Base-by-base conservation (phyloP, 805 yeast species). In the Pichia sporocuriosa region DNA sequence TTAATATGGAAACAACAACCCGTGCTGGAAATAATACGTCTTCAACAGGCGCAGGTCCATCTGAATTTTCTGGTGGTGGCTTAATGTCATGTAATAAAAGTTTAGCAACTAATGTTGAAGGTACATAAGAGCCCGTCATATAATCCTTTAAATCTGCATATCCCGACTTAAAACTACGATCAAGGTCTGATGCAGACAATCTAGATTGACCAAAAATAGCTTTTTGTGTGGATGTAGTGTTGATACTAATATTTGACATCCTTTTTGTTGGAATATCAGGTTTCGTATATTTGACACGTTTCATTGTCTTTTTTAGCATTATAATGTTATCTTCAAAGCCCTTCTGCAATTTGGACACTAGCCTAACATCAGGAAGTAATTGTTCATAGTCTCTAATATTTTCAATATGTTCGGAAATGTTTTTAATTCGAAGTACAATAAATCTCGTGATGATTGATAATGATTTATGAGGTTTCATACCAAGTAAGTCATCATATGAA, bases 11-110 rank as follows among this genome's bases (percentile, higher is more conserved):
- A 55, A 89, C 88, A 54, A 90, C 78, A 48, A 90, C 84, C 69
- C 96, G 79, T 1, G 97, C 90, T 17, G 97, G 97, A 78, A 86
- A 90, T 41, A 93, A 70, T 5, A 90, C 90, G 58, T 93, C 97
- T 55, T 87, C 86, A 16, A 28, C 10, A 58, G 84, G 75, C 8
- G 88, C 77, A 47, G 85, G 67, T 51, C 79, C 84, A 36, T 84
- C 81, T 27, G 93, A 86, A 32, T 81, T 84, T 20, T 94, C 82
- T 22, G 79, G 77, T 35, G 97, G 97, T 37, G 88, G 78, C 62
- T 78, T 82, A 62, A 90, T 70, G 11, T 86, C 86, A 66, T 78
- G 81, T 56, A 93, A 68, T 45, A 93, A 68, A 4, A 94, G 93
- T 50, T 81, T 88, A 16, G 88, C 81, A 35, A 87, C 82, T 59